These are phyloP conservation scores for Flaveria linearis DNA, from an alignment of 129 eudicot species.

Conservation along the genomic window DNA sequence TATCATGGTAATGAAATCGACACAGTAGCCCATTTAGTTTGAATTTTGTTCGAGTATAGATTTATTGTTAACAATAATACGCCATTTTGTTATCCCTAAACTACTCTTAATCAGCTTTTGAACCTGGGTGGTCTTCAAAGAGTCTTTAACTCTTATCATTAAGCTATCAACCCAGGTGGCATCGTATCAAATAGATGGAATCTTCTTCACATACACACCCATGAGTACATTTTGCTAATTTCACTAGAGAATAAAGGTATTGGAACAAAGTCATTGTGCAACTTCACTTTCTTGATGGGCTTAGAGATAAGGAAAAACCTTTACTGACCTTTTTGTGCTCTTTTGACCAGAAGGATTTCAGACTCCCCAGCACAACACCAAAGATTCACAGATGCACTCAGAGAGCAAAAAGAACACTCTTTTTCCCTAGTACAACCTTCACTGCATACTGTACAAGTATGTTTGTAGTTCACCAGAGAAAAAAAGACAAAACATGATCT, in stretches of 20 bases:
- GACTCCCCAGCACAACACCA: conserved; percentile 41
- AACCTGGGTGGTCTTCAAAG: too few relatives aligned
- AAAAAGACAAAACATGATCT: conserved; percentile 33
- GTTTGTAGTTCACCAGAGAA: not conserved
- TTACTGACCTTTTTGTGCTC: conserved; percentile 38
- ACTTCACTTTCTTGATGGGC: conserved; percentile 75
- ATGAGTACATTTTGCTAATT: conserved; percentile 19
- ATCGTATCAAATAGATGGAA: not conserved
- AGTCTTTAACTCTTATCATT: too few relatives aligned
- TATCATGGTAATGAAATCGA: not conserved
- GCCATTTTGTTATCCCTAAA: too few relatives aligned
- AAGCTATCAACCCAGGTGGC: too few relatives aligned
- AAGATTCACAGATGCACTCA: conserved; percentile 29
- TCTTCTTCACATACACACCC: conserved; percentile 6
- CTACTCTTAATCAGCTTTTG: too few relatives aligned
- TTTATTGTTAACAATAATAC: too few relatives aligned
- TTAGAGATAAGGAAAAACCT: conserved; percentile 40
- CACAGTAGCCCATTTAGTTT: conserved; percentile 2
- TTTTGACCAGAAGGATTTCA: conserved; percentile 49
- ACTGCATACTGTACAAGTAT: conserved; percentile 26
- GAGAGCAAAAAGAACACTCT: conserved; percentile 24
- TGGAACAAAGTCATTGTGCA: conserved; percentile 49
- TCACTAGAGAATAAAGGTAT: conserved; percentile 41
- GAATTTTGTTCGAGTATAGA: not conserved
- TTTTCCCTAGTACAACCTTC: conserved; percentile 19